A percentile compares a stretch with the other conserved stretches of the same genome.
Evolutionary conservation across 257 asterid species (phyloP).

Genomic region (Solanum chilense): DNA sequence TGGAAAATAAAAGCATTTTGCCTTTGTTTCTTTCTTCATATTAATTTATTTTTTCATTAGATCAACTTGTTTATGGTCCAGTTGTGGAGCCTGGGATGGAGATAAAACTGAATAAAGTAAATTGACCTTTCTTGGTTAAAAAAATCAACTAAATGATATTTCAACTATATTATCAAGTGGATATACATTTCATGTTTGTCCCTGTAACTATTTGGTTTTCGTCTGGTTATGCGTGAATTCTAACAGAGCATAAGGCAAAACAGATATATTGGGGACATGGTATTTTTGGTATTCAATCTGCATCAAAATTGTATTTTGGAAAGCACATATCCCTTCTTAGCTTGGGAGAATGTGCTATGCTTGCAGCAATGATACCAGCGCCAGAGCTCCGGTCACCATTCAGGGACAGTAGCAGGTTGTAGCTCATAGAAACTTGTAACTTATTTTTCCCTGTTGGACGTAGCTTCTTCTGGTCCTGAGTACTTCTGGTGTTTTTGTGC

Average conservation of each 20-base stretch:
- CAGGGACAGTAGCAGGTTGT: slow-evolving; percentile 19
- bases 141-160: background rate
- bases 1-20: background rate
- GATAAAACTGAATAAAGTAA: background rate
- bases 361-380: slow-evolving; percentile 20
- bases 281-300: slow-evolving; percentile 17
- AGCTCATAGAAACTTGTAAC: background rate
- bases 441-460: background rate
- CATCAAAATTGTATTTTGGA: slow-evolving; percentile 20
- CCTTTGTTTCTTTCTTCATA: background rate
- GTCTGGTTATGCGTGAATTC: background rate
- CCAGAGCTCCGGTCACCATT: slow-evolving; percentile 26
- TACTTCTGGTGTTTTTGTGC: background rate
- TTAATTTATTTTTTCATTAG: background rate
- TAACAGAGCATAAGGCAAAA: background rate
- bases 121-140: background rate
- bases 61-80: background rate
- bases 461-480: background rate
- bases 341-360: slow-evolving; percentile 27
- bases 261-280: slow-evolving; percentile 32
- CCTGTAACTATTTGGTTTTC: background rate
- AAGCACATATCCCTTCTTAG: slow-evolving; percentile 17
- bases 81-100: background rate
- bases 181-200: background rate
- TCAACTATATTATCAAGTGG: background rate